Evolutionary conservation across 106 monocot species (phyloP).

Genomic region (Cymbidium sinense): DNA sequence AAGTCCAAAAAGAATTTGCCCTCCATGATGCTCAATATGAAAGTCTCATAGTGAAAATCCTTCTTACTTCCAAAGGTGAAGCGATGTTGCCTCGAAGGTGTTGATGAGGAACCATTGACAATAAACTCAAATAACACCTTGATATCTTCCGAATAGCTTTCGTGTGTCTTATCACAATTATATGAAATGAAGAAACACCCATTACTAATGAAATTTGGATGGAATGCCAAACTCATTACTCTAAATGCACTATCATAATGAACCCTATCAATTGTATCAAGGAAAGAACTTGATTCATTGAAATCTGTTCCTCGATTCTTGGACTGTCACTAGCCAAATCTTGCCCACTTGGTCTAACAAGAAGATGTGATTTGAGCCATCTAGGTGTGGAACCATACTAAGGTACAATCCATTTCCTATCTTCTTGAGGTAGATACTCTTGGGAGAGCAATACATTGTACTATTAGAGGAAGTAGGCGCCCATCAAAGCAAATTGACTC

Average conservation of each 20-base stretch:
- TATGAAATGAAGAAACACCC: constrained; percentile 71
- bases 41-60: constrained; percentile 82
- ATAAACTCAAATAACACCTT: constrained; percentile 73
- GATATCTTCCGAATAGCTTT: constrained; percentile 79
- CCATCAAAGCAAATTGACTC: constrained; percentile 70
- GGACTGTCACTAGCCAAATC: constrained; percentile 69
- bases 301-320: constrained; percentile 52
- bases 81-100: constrained; percentile 70
- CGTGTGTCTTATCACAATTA: constrained; percentile 56
- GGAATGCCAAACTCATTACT: constrained; percentile 78
- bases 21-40: constrained; percentile 70
- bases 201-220: constrained; percentile 70
- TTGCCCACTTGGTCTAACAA: constrained; percentile 67
- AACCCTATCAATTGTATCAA: constrained; percentile 77
- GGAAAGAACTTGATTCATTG: constrained; percentile 58
- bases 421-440: constrained; percentile 80
- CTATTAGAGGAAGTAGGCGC: constrained; percentile 48
- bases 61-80: constrained; percentile 63
- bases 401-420: constrained; percentile 68
- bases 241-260: constrained; percentile 53
- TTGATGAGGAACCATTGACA: constrained; percentile 47
- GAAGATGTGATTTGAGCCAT: constrained; percentile 91
- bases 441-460: constrained; percentile 38
- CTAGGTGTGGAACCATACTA: constrained; percentile 76
- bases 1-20: constrained; percentile 92